These are phyloP conservation scores for Alloteropsis semialata DNA, from an alignment of 176 grass and related monocot species.

Conservation along the genomic window DNA sequence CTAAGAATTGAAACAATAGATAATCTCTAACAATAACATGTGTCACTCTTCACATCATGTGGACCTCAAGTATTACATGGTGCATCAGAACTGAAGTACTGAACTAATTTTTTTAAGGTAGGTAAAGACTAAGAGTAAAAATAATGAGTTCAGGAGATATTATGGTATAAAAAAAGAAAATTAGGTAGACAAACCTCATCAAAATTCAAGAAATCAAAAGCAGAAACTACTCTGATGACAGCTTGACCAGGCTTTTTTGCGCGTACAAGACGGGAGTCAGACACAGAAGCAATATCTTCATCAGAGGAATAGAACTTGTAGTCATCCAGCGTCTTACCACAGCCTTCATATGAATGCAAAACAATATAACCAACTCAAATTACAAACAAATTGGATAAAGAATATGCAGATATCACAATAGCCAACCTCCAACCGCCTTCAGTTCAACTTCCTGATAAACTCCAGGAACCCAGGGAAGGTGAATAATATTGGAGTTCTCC, in stretches of 20 bases:
- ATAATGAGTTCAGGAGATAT: slow-evolving; percentile 14
- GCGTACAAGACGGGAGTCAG: slow-evolving; percentile 45
- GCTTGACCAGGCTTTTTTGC: slow-evolving; percentile 76
- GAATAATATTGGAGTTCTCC: slow-evolving; percentile 51
- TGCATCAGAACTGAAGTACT: not conserved
- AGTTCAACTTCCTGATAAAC: slow-evolving; percentile 69
- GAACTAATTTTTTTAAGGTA: not conserved
- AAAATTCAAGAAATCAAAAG: slow-evolving; percentile 74
- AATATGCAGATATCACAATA: slow-evolving; percentile 30
- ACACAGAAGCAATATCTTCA: slow-evolving; percentile 62
- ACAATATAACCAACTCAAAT: slow-evolving; percentile 35
- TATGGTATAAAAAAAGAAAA: slow-evolving; percentile 8
- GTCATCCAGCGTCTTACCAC: slow-evolving; percentile 62
- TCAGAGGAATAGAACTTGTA: slow-evolving; percentile 91
- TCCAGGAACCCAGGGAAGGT: slow-evolving; percentile 85
- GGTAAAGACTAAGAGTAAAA: not conserved
- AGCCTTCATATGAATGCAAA: slow-evolving; percentile 57
- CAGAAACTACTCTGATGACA: slow-evolving; percentile 78
- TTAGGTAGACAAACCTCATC: slow-evolving; percentile 64
- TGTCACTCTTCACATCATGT: not conserved
- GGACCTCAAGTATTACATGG: not conserved
- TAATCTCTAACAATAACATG: slow-evolving; percentile 14
- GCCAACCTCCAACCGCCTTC: slow-evolving; percentile 79
- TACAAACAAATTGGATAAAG: slow-evolving; percentile 25
- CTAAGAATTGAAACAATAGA: slow-evolving; percentile 8